Percentiles rank a stretch among this genome's conserved stretches.
Evolutionary conservation across 345 rosid genomes (phyloP).

Genomic region (Syzygium oleosum): DNA sequence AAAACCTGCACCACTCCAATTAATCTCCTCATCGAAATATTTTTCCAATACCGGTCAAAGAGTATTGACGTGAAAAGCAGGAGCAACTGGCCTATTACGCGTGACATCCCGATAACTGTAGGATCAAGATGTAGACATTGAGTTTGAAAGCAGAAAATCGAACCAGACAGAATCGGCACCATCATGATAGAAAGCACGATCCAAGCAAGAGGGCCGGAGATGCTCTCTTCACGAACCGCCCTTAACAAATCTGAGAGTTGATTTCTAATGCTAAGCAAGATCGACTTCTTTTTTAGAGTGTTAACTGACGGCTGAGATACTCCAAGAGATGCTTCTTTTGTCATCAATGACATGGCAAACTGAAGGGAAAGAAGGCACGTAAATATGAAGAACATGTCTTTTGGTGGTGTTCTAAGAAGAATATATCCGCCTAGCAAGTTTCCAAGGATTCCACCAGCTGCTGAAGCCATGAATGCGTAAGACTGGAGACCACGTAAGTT

Average conservation of each 20-base stretch:
- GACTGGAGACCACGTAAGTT: slow-evolving; percentile 55
- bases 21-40: slow-evolving; percentile 59
- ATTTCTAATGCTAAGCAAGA: slow-evolving; percentile 30
- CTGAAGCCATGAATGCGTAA: slow-evolving; percentile 81
- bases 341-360: slow-evolving; percentile 37
- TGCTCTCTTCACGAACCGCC: slow-evolving; percentile 48
- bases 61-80: slow-evolving; percentile 54
- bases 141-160: slow-evolving; percentile 80
- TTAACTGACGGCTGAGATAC: slow-evolving; percentile 21
- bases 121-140: slow-evolving; percentile 67
- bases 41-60: slow-evolving; percentile 57
- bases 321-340: slow-evolving; percentile 51
- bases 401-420: slow-evolving; percentile 36
- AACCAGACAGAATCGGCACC: slow-evolving; percentile 74
- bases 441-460: slow-evolving; percentile 75
- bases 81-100: slow-evolving; percentile 65
- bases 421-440: slow-evolving; percentile 73
- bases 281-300: slow-evolving; percentile 10
- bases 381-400: slow-evolving; percentile 48
- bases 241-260: slow-evolving; percentile 42
- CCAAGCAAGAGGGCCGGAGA: slow-evolving; percentile 56
- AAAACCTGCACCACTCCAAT: slow-evolving; percentile 40
- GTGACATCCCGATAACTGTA: slow-evolving; percentile 68
- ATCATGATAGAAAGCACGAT: slow-evolving; percentile 53
- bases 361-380: slow-evolving; percentile 43